Evolutionary conservation across 192 early-diverging fungal genomes (phyloP), one percentile per base, ranked within the genome.

Genomic region (Linnemannia elongata): DNA sequence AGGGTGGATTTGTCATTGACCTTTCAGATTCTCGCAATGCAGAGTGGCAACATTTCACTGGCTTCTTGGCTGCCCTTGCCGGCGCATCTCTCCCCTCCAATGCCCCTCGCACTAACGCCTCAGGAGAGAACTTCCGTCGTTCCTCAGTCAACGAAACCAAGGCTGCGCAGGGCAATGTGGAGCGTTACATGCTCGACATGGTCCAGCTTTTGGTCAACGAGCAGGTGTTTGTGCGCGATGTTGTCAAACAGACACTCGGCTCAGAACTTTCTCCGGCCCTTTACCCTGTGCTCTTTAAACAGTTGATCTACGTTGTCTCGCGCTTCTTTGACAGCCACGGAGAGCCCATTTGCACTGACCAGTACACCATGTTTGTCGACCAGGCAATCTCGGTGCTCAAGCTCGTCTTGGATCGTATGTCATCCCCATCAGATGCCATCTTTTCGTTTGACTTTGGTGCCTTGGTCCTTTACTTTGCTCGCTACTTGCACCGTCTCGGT

Each of bases 31-130:
- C 85, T 6, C 82, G 77, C 6, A 85, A 85, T 20, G 84, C 93
- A 12, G 94, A 96, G 68, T 96, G 97, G 95, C 90, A 92, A 72
- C 95, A 96, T 75, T 96, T 96, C 82, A 95, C 95, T 9, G 95
- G 96, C 3, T 97, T 97, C 80, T 89, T 97, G 33, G 95, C 94
- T 54, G 94, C 96, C 22, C 80, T 96, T 22, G 96, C 95, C 57
- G 96, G 96, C 2, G 91, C 92, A n/a, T 96, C 94, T 68, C 54
- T 80, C 24, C 68, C 82, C 63, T 76, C 83, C 35, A 70, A 79
- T 36, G 3, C 63, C 4, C 80, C 85, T 35, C 68, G 79, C 41
- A 81, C 79, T 1, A 86, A 76, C 24, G 35, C 84, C 0, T 55
- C 84, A n/a, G 85, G 85, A 4, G 85, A 87, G 47, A 87, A 79